Percentiles rank a stretch among this genome's conserved stretches.
Conservation (phyloP, 1,284 basidiomycete genomes). For the Ustilago esculenta region DNA sequence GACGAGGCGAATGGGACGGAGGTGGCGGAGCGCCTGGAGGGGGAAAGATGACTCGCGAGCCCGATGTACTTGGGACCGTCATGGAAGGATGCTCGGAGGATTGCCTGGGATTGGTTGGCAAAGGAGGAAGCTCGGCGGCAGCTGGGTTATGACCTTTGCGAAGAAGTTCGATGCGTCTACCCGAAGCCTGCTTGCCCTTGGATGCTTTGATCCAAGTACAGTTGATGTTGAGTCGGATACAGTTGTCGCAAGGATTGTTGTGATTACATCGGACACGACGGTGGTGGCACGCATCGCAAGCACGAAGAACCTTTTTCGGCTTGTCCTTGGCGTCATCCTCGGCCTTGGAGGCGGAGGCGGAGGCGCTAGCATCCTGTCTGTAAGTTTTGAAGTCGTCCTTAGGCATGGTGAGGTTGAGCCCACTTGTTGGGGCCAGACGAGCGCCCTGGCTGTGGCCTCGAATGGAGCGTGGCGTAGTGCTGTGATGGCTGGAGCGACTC, state of each 20-base stretch:
- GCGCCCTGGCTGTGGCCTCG: not conserved
- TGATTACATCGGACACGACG: constrained; percentile 56
- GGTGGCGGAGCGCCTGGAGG: constrained; percentile 9
- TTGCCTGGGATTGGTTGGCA: constrained; percentile 8
- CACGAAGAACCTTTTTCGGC: constrained; percentile 45
- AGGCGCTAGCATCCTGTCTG: constrained; percentile 11
- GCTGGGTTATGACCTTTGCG: constrained; percentile 48
- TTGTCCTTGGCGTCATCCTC: constrained; percentile 37
- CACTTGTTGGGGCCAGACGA: not conserved
- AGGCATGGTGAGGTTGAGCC: constrained; percentile 20
- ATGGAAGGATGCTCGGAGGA: constrained; percentile 20
- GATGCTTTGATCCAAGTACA: constrained; percentile 60
- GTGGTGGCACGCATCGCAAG: constrained; percentile 50
- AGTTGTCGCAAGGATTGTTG: constrained; percentile 57
- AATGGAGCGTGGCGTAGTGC: no score
- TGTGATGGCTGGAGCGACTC: not conserved
- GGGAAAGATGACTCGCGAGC: constrained; percentile 16
- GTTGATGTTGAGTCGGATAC: constrained; percentile 53
- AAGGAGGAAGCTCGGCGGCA: constrained; percentile 23
- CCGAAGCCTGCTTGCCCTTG: constrained; percentile 52
- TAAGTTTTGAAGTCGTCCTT: constrained; percentile 36
- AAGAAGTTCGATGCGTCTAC: constrained; percentile 44
- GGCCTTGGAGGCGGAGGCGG: constrained; percentile 9
- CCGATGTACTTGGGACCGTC: constrained; percentile 21
- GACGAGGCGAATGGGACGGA: constrained; percentile 18